Percentiles rank a stretch among this genome's conserved stretches.
These are phyloP conservation scores for Lipomyces orientalis DNA, from an alignment of 805 yeast species.

Conservation along the genomic window DNA sequence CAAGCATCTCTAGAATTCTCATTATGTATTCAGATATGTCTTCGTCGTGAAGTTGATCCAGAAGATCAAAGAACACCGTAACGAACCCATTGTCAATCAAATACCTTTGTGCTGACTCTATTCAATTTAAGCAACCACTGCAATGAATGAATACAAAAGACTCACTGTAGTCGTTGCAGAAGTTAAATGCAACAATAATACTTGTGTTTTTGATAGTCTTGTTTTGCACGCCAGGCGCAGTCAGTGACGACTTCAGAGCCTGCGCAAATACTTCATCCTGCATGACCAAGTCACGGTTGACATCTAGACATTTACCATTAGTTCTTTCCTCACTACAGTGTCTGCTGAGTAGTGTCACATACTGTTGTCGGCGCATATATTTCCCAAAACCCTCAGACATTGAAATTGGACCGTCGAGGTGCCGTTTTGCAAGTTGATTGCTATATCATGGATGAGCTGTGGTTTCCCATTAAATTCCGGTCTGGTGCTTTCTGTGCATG, in stretches of 20 bases:
- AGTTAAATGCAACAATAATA: constrained; percentile 18
- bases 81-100: not conserved
- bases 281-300: not conserved
- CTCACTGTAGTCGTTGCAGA: constrained; percentile 16
- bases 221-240: not conserved
- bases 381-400: constrained; percentile 23
- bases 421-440: constrained; percentile 1
- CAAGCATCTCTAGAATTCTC: constrained; percentile 12
- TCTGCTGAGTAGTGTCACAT: not conserved
- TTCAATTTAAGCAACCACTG: no score
- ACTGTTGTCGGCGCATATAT: constrained; percentile 27
- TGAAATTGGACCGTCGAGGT: constrained; percentile 6
- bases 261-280: not conserved
- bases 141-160: not conserved
- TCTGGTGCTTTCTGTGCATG: not conserved
- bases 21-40: not conserved
- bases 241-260: constrained; percentile 3
- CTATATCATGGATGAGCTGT: constrained; percentile 2
- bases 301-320: not conserved
- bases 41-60: constrained; percentile 1
- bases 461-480: not conserved
- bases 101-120: constrained; percentile 15
- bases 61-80: not conserved
- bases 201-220: not conserved
- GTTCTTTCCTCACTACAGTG: constrained; percentile 1